phyloP scores from a whole-genome alignment of 1,139 yeast genomes.

The Candida dubliniensis region DNA sequence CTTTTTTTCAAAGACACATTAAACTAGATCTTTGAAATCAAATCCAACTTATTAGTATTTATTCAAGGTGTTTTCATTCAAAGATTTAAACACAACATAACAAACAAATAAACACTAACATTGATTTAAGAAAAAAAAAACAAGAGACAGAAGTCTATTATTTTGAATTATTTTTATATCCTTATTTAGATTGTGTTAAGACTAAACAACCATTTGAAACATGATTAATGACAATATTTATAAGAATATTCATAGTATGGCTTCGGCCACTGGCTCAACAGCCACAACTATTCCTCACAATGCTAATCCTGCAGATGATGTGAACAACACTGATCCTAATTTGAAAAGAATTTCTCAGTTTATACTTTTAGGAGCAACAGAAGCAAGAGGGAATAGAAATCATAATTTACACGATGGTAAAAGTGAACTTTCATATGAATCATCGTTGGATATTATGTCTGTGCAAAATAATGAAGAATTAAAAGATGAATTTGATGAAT shows the following conservation, averaged over 20 bases:
- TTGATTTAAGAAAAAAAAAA: not conserved
- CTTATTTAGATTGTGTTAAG: conserved; percentile 15
- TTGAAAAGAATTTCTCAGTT: conserved; percentile 10
- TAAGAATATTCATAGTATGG: conserved; percentile 11
- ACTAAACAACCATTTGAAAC: conserved; percentile 4
- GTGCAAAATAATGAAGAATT: conserved; percentile 14
- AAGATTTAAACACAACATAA: not conserved
- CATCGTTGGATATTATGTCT: conserved; percentile 17
- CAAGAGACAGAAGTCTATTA: conserved; percentile 4
- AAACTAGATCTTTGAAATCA: no score
- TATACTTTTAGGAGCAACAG: conserved; percentile 11
- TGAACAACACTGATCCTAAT: conserved; percentile 5
- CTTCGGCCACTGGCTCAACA: conserved; percentile 9
- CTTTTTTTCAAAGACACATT: not conserved
- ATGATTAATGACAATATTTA: conserved; percentile 18
- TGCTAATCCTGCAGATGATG: not conserved
- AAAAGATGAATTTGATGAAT: conserved; percentile 13
- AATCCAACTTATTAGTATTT: not conserved
- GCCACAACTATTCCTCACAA: not conserved
- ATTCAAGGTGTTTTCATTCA: conserved; percentile 1
- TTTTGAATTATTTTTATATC: conserved; percentile 12
- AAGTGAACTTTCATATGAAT: conserved; percentile 5
- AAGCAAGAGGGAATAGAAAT: conserved; percentile 9
- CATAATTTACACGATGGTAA: conserved; percentile 3
- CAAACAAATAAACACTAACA: not conserved